Evolutionary conservation across 1,284 basidiomycete species (phyloP), one percentile per base, ranked within the genome.

Genomic region (Microbotryomycetes sp.): DNA sequence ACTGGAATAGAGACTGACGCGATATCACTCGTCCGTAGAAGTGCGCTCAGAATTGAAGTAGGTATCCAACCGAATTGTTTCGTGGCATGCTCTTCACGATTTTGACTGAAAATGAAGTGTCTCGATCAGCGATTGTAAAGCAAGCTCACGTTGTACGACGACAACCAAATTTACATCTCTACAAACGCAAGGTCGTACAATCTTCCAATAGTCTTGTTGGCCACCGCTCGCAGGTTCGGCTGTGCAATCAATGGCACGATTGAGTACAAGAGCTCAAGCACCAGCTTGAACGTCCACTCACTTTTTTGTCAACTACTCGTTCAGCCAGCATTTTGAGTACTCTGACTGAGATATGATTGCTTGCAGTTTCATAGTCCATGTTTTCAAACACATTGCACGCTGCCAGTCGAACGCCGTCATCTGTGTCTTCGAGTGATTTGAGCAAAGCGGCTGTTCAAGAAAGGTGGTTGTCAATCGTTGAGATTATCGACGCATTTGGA

Each of bases 41-140:
- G n/a, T n/a, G n/a, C n/a, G n/a, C n/a, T n/a, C 87, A 0, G 75
- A 56, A 12, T 78, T 81, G 4, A 31, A 7, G 26, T 31, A 0
- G 96, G 93, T 64, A 99, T 97, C 96, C 96, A 99, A 0, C 84
- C 84, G 72, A 98, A 97, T 58, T 94, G 89, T 23, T 80, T 75
- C 22, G 86, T 80, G 0, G 92, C 89, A 0, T 82, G 79, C 1
- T 81, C 77, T 63, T 92, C 88, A 59, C 85, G 84, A 63, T 83
- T 86, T 74, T 94, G 91, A 68, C 91, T 96, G 65, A 22, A n/a
- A 16, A 25, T 23, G 3, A 30, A 5, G 46, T 31, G 28, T 54
- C n/a, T 32, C 3, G 22, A 49, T 46, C 42, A 56, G 32, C 22
- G 12, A n/a, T n/a, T n/a, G 15, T 22, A 47, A 42, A 7, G n/a